Conservation (phyloP, 148 eudicot species). For the Hydrangea macrophylla region DNA sequence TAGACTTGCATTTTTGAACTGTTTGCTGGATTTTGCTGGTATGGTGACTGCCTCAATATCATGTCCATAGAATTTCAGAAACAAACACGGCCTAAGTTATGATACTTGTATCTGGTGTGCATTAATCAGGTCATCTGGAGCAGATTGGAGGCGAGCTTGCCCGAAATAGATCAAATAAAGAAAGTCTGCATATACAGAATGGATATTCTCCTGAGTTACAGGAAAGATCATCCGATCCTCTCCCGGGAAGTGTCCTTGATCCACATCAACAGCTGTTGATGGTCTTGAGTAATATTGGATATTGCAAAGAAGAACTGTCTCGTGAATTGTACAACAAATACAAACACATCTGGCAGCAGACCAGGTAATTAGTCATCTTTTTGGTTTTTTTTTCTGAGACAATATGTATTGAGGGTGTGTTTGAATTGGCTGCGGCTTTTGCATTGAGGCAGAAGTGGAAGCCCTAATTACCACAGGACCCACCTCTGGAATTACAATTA, state of each 20-base stretch:
- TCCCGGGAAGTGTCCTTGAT: slow-evolving; percentile 70
- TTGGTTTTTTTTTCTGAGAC: slow-evolving; percentile 2
- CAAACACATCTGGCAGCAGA: slow-evolving; percentile 68
- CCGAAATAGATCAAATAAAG: slow-evolving; percentile 56
- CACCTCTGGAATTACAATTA: too few species aligned
- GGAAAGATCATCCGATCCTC: slow-evolving; percentile 54
- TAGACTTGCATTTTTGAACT: slow-evolving; percentile 81
- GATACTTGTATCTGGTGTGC: slow-evolving; percentile 10
- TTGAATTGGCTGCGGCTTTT: too few species aligned
- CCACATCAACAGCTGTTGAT: slow-evolving; percentile 79
- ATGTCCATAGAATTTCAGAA: background rate
- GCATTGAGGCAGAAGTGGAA: too few species aligned
- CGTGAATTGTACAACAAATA: slow-evolving; percentile 74
- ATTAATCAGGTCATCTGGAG: slow-evolving; percentile 74
- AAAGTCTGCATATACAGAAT: slow-evolving; percentile 49
- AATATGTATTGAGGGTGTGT: background rate
- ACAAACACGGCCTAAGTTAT: slow-evolving; percentile 6
- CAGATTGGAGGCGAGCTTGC: slow-evolving; percentile 63
- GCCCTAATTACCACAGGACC: too few species aligned
- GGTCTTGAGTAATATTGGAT: slow-evolving; percentile 96
- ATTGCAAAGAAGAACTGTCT: slow-evolving; percentile 90
- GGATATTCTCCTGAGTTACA: slow-evolving; percentile 49
- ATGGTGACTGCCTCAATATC: slow-evolving; percentile 16
- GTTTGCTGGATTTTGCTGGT: slow-evolving; percentile 93
- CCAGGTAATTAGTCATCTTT: slow-evolving; percentile 42